These are phyloP conservation scores for Rubia yunnanensis DNA, from an alignment of 257 asterid genomes.

Conservation along the genomic window DNA sequence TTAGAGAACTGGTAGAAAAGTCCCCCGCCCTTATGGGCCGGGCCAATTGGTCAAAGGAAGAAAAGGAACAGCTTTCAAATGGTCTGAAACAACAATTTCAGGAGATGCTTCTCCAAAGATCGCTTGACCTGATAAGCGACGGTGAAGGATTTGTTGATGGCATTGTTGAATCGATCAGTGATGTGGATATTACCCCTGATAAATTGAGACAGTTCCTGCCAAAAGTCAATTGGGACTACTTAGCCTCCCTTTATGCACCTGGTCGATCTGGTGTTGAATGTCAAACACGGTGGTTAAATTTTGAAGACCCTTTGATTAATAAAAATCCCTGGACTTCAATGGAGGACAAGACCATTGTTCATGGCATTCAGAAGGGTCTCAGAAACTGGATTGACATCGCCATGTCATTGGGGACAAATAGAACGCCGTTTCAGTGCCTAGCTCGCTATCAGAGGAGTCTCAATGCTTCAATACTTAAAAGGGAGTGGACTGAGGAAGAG, in stretches of 20 bases:
- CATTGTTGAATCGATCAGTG: conserved; percentile 49
- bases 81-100: conserved; percentile 92
- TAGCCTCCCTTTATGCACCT: conserved; percentile 70
- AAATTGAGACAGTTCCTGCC: conserved; percentile 67
- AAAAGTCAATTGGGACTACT: conserved; percentile 78
- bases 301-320: conserved; percentile 75
- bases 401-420: conserved; percentile 55
- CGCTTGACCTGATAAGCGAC: conserved; percentile 49
- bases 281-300: conserved; percentile 81
- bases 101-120: conserved; percentile 59
- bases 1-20: conserved; percentile 43
- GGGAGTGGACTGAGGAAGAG: conserved; percentile 90
- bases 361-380: conserved; percentile 56
- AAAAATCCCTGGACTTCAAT: conserved; percentile 48
- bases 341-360: conserved; percentile 81
- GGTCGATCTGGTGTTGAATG: conserved; percentile 81
- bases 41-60: conserved; percentile 73
- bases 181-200: conserved; percentile 61
- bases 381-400: conserved; percentile 84
- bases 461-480: conserved; percentile 78
- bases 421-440: conserved; percentile 93
- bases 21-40: conserved; percentile 41
- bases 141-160: conserved; percentile 53
- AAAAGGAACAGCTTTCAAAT: conserved; percentile 53
- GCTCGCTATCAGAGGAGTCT: conserved; percentile 95